Evolutionary conservation across 345 rosid species (phyloP).

Genomic region (Ricinus communis): DNA sequence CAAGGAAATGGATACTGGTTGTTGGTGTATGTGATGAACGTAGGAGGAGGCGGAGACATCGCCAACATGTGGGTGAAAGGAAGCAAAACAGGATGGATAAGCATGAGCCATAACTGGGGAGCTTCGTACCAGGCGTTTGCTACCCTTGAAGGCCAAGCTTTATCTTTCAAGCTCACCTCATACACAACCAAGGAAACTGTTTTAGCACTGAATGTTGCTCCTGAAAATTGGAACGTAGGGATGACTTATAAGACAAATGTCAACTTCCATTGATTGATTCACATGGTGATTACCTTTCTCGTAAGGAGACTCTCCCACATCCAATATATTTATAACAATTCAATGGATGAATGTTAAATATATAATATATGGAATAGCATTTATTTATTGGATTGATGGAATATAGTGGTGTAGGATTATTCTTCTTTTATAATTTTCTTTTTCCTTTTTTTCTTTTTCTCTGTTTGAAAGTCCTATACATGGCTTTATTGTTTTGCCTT

Average conservation of each 20-base stretch:
- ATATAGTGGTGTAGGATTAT: too few relatives aligned
- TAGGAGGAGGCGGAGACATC: conserved; percentile 35
- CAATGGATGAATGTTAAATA: too few relatives aligned
- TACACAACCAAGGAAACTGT: conserved; percentile 62
- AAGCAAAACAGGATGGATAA: conserved; percentile 65
- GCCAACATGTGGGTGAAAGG: conserved; percentile 32
- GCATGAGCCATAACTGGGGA: conserved; percentile 94
- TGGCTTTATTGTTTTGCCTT: not conserved
- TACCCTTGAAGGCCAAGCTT: conserved; percentile 61
- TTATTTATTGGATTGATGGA: too few relatives aligned
- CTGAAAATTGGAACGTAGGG: conserved; percentile 62
- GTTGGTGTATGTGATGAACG: conserved; percentile 27
- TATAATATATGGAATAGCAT: too few relatives aligned
- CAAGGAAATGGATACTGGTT: conserved; percentile 35
- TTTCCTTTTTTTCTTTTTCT: too few relatives aligned
- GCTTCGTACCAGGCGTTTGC: conserved; percentile 93
- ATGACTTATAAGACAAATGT: conserved; percentile 48
- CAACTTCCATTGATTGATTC: conserved; percentile 53
- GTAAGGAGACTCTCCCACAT: too few relatives aligned
- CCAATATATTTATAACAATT: too few relatives aligned
- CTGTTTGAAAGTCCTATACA: not conserved
- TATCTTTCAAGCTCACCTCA: conserved; percentile 69
- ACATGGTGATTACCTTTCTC: not conserved
- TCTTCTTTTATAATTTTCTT: not conserved
- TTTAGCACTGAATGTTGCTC: conserved; percentile 58